A percentile compares a stretch with the other conserved stretches of the same genome.
Evolutionary conservation across 2,329 filamentous ascomycete genomes (phyloP).

Genomic region (Geosmithia flava): DNA sequence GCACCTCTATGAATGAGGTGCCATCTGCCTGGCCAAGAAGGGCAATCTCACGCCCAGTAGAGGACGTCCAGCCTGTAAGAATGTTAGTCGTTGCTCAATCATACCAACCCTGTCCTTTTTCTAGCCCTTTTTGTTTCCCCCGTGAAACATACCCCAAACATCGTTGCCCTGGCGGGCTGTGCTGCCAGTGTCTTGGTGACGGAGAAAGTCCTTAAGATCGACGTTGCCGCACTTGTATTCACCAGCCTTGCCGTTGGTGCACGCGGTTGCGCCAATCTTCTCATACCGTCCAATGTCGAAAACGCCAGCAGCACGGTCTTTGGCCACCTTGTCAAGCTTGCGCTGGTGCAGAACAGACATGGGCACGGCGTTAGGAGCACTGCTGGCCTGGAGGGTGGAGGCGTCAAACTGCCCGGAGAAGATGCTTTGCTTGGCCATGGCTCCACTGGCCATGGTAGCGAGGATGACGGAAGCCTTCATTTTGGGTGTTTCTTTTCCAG

Average conservation of each 20-base stretch:
- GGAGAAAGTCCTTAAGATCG: conserved; percentile 22
- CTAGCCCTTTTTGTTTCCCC: not conserved
- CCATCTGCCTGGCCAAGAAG: conserved; percentile 32
- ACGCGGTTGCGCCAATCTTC: conserved; percentile 6
- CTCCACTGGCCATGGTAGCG: conserved; percentile 3
- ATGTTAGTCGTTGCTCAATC: not conserved
- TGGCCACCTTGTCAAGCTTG: conserved; percentile 4
- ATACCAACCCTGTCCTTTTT: not conserved
- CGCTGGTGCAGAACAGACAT: conserved; percentile 5
- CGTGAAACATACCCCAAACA: conserved; percentile 12
- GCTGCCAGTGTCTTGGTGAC: conserved; percentile 21
- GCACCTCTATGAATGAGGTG: conserved; percentile 32
- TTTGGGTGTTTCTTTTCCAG: conserved; percentile 10
- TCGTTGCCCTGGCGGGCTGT: conserved; percentile 20
- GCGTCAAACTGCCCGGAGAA: conserved; percentile 2
- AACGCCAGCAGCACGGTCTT: conserved; percentile 4
- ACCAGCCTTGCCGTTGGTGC: conserved; percentile 17
- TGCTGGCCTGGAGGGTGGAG: conserved; percentile 4
- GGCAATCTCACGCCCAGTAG: conserved; percentile 29
- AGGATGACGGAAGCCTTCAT: conserved; percentile 6
- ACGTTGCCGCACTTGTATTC: conserved; percentile 21
- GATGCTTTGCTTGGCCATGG: conserved; percentile 1
- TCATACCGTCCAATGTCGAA: conserved; percentile 8
- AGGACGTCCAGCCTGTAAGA: conserved; percentile 4
- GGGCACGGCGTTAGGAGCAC: conserved; percentile 5